Evolutionary conservation across 352 stramenopile genomes (phyloP).

Genomic region (Phytophthora sansomeana): DNA sequence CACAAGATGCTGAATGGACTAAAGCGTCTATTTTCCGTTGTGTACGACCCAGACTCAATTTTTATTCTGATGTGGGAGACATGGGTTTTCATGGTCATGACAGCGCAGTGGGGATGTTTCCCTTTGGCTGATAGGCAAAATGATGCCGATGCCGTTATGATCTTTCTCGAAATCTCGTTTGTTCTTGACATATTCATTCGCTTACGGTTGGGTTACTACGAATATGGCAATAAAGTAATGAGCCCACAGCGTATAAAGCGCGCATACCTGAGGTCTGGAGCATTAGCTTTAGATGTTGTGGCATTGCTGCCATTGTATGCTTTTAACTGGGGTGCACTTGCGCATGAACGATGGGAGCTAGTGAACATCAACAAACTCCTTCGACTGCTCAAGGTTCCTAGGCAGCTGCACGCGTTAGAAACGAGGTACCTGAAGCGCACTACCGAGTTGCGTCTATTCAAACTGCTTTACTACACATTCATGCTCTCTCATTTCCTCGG

Average conservation of each 20-base stretch:
- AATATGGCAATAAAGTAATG: slow-evolving; percentile 79
- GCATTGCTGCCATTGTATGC: slow-evolving; percentile 56
- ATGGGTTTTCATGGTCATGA: slow-evolving; percentile 63
- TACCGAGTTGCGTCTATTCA: slow-evolving; percentile 66
- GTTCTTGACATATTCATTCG: slow-evolving; percentile 62
- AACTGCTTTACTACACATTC: slow-evolving; percentile 79
- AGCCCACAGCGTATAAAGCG: slow-evolving; percentile 32
- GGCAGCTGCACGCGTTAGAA: slow-evolving; percentile 55
- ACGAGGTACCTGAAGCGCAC: slow-evolving; percentile 70
- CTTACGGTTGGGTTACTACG: slow-evolving; percentile 57
- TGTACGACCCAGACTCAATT: slow-evolving; percentile 53
- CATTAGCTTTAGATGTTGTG: slow-evolving; percentile 54
- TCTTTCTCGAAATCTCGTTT: slow-evolving; percentile 52
- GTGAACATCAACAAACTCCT: slow-evolving; percentile 76
- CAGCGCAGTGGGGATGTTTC: slow-evolving; percentile 62
- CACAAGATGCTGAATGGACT: too few species aligned
- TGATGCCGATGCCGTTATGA: slow-evolving; percentile 28
- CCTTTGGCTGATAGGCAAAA: neutral
- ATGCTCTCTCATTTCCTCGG: slow-evolving; percentile 64
- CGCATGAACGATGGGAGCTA: slow-evolving; percentile 41
- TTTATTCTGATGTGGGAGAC: slow-evolving; percentile 64
- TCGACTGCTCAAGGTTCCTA: slow-evolving; percentile 58
- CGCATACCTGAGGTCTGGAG: slow-evolving; percentile 49
- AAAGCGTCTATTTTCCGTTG: too few species aligned
- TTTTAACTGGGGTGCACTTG: slow-evolving; percentile 48